Conservation (phyloP, 2,329 filamentous ascomycete genomes). For the Basipetospora chlamydospora region DNA sequence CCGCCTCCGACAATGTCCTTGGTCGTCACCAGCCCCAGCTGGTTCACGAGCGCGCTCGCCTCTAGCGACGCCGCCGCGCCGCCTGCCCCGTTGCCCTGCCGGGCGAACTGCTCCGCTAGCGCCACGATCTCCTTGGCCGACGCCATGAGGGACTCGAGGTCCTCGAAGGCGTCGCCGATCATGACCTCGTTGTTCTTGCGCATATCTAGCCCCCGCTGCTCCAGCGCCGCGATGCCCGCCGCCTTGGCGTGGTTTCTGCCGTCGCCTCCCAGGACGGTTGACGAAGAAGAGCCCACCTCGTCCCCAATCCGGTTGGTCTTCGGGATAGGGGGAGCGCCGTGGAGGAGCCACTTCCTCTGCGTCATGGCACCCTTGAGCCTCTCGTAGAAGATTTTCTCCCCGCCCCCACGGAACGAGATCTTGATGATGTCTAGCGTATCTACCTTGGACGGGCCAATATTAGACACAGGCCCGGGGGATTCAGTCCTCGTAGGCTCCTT, state of each 20-base stretch:
- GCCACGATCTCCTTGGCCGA: slow-evolving; percentile 94
- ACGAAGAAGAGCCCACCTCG: slow-evolving; percentile 14
- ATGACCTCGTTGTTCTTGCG: slow-evolving; percentile 87
- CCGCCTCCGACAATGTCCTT: slow-evolving; percentile 83
- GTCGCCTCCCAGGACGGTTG: slow-evolving; percentile 4
- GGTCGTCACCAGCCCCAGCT: slow-evolving; percentile 80
- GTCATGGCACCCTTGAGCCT: slow-evolving; percentile 75
- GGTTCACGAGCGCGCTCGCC: slow-evolving; percentile 53
- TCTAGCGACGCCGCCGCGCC: slow-evolving; percentile 48
- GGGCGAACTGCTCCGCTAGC: slow-evolving; percentile 74
- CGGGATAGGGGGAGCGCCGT: slow-evolving; percentile 78
- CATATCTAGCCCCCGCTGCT: slow-evolving; percentile 69
- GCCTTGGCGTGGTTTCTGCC: slow-evolving; percentile 33
- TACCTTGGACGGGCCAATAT: slow-evolving; percentile 18
- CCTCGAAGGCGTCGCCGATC: slow-evolving; percentile 88
- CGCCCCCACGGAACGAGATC: slow-evolving; percentile 78
- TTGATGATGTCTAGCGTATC: slow-evolving; percentile 68
- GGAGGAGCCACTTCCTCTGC: slow-evolving; percentile 89
- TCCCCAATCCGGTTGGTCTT: slow-evolving; percentile 33
- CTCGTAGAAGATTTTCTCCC: slow-evolving; percentile 82
- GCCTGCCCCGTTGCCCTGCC: slow-evolving; percentile 45
- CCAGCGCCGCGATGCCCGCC: slow-evolving; percentile 82
- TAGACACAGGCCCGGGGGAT: slow-evolving; percentile 63
- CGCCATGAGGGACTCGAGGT: slow-evolving; percentile 91
- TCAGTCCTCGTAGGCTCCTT: slow-evolving; percentile 36